phyloP scores from a whole-genome alignment of 2,329 filamentous ascomycete species.

The Colletotrichum sp. region DNA sequence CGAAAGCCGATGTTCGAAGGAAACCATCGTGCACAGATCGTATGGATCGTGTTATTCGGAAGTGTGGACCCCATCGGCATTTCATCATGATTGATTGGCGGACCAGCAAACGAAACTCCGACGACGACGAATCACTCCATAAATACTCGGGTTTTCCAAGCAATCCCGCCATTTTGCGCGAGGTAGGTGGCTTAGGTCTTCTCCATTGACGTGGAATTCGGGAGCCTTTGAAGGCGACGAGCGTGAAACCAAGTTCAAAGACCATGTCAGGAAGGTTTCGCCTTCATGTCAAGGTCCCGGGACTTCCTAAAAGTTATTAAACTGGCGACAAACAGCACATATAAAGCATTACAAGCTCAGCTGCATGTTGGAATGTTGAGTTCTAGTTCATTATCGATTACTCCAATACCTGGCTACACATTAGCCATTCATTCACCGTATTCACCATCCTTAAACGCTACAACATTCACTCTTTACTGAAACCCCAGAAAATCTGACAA shows the following conservation, averaged over 20 bases:
- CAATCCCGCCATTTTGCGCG: neutral
- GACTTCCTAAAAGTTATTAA: neutral
- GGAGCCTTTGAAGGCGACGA: neutral
- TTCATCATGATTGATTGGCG: neutral
- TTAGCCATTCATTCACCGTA: neutral
- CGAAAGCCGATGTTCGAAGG: neutral
- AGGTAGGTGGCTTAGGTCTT: neutral
- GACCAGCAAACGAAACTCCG: neutral
- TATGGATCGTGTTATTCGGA: neutral
- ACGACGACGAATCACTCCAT: neutral
- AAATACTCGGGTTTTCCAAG: neutral
- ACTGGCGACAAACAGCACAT: neutral
- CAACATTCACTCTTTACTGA: fast-evolving
- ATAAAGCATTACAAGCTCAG: neutral
- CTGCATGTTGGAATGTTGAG: no score
- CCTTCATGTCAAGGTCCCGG: neutral
- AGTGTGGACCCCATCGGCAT: neutral
- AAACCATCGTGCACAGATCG: neutral
- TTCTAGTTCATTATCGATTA: no score
- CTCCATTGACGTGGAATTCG: neutral
- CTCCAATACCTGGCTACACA: neutral
- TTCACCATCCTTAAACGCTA: neutral
- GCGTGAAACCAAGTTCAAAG: neutral
- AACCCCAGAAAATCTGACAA: neutral
- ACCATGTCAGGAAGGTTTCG: neutral